Conservation (phyloP, 352 stramenopile genomes). For the Phytophthora pisi region DNA sequence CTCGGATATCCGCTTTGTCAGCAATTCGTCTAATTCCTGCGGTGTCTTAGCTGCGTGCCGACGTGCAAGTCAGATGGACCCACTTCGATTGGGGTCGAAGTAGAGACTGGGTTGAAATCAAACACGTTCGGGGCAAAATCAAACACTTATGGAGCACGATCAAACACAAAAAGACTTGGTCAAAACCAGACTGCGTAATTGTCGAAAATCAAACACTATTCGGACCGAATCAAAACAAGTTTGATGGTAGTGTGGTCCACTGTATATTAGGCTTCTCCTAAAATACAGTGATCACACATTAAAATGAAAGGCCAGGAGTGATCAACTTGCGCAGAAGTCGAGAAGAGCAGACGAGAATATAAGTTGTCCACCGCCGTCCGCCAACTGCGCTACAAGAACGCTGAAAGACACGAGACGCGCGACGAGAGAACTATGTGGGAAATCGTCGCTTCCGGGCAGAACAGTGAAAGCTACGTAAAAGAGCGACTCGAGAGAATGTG, state of each 20-base stretch:
- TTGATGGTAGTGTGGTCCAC: neutral
- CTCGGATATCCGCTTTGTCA: too few relatives aligned
- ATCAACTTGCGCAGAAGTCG: neutral
- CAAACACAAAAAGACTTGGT: constrained; percentile 2
- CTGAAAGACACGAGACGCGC: neutral
- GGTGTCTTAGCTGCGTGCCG: too few relatives aligned
- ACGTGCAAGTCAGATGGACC: too few relatives aligned
- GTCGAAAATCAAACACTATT: neutral
- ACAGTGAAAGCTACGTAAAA: neutral
- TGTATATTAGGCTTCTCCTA: neutral
- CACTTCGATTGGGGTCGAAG: too few relatives aligned
- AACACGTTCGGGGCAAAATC: neutral
- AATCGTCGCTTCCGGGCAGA: neutral
- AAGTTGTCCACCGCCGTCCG: neutral
- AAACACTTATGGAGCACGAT: neutral
- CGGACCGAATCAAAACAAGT: neutral
- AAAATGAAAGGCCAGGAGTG: neutral
- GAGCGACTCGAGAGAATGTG: neutral
- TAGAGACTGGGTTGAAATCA: constrained; percentile 2
- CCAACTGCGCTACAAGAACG: neutral
- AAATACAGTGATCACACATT: neutral
- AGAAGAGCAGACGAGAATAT: neutral
- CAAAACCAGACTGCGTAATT: neutral
- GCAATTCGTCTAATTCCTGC: too few relatives aligned
- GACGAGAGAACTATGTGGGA: neutral